Base-by-base conservation (phyloP, 805 yeast genomes). In the Metschnikowia drakensbergensis region DNA sequence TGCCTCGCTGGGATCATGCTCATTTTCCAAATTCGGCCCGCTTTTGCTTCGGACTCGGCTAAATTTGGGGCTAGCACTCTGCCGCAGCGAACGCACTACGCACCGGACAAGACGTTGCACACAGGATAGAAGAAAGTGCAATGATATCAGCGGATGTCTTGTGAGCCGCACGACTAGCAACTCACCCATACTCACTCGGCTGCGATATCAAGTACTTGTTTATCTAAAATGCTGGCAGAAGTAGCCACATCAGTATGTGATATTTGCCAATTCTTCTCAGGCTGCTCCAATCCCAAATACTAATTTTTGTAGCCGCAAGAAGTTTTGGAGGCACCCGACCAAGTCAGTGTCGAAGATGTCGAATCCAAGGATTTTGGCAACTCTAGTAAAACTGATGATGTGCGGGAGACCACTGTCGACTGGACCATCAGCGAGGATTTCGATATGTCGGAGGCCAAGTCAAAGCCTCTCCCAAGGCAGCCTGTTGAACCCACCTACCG, bases 401-500 rank as follows among this genome's bases (percentile, higher is more conserved):
- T 47, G 23, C 42, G 43, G 2, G 53, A 51, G 37, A 43, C 52
- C 34, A 52, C 56, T 5, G 30, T 47, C 9, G 65, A 62, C 35
- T 58, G 59, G 57, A 59, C 59, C 7, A 68, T 73, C 10, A 68
- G 74, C 50, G 75, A 69, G 42, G 73, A 72, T 49, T 66, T 59
- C 38, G 76, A 72, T 50, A 53, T 63, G 41, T 47, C 65, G 3
- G 59, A 61, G 33, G 65, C 64, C 40, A 64, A 58, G 31, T 57
- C 65, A 6, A 68, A 69, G 50, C 76, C 77, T 4, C 64, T 66
- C 1, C 70, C 75, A n/a, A 63, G 88, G 63, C 64, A 68, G 34
- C 66, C 84, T 3, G 81, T 80, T 43, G 81, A 76, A 47, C 86
- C 87, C 27, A 80, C 92, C 2, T 86, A 79, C 60, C 80, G 88